Base-by-base conservation (phyloP, 495 filamentous ascomycete species). In the Xylaria intraflava region DNA sequence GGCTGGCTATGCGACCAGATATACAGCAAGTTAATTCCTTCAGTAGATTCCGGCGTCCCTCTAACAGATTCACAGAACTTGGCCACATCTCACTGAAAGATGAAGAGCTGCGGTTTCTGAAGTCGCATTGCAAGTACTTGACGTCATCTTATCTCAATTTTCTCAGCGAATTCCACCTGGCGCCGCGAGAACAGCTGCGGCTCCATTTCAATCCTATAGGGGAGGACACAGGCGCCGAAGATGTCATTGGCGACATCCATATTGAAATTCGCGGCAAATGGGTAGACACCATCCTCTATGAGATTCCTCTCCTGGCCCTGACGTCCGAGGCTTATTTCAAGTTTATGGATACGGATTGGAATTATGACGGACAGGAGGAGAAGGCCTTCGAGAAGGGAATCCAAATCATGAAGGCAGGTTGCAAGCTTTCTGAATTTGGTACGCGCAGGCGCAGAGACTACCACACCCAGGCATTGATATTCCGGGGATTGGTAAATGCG, bases 291-390 rank as follows among this genome's bases (percentile, higher is more conserved):
- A 98, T 98, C 43, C 81, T 98, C 44, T 98, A 98, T 69, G 93
- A 98, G 72, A 95, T 97, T 53, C 94, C 93, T 0, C 76, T 98
- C 22, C 80, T 98, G 17, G 88, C 94, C 2, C 71, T 98, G 50
- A 87, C 90, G 1, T 95, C 89, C 57, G 91, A 98, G 67, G 89
- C 94, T 24, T 97, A 96, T 69, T 98, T 98, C 80, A 88, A 85
- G 70, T 96, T 95, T 74, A 85, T 86, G 71, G 86, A 96, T 60
- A 83, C 70, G 35, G 90, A 95, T 62, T 98, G 93, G 93, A 82
- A 78, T 43, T 84, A 96, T 58, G 77, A 83, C 8, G 81, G 80
- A 0, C 93, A 98, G 67, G 85, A 93, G 58, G 87, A 95, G 19
- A 84, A 85, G 55, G 93, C 94, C 9, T 79, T 71, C 33, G 69